Base-by-base conservation (phyloP, 805 yeast genomes). In the Ogataea siamensis region DNA sequence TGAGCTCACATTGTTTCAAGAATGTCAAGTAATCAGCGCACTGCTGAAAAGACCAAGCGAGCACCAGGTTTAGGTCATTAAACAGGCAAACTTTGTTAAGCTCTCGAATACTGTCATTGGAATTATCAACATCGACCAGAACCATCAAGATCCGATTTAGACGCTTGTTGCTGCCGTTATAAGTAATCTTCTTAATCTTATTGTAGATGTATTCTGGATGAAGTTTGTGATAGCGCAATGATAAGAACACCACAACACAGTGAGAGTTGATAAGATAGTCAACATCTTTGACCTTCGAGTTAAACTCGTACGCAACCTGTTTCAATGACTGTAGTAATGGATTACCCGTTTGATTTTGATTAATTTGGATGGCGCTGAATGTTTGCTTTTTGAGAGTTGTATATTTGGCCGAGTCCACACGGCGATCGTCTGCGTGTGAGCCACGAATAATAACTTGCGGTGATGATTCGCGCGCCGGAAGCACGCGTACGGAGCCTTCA, bases 151-250 rank as follows among this genome's bases (percentile, higher is more conserved):
- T 67, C n/a, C 82, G 51, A 28, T 37, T 63, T 46, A 21, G 47
- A 11, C 42, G 42, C n/a, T 30, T 34, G n/a, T 47, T 42, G 9
- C 36, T 42, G 10, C 49, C 44, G 14, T 46, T 54, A 37, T 54
- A 47, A 3, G 54, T 41, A 17, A 64, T 42, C 37, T 49, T 61
- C 30, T 60, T 67, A 58, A 81, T 68, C 42, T 83, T 67, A 44
- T 74, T 75, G 60, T 75, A 73, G 3, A 85, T 70, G 50, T 85
- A 84, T 49, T 83, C 91, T 0, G 89, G 87, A 47, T 80, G 83
- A 26, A 85, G 62, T 56, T 83, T 83, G 54, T 83, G 87, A 55
- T 84, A 85, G 35, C 81, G 80, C 32, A 85, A 57, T 1, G 87
- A 77, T 3, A 85, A 64, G 47, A 83, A 83, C 0, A 85, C 50